Evolutionary conservation across 139 green algal genomes (phyloP).

Genomic region (Chlamydomonas asymmetrica): DNA sequence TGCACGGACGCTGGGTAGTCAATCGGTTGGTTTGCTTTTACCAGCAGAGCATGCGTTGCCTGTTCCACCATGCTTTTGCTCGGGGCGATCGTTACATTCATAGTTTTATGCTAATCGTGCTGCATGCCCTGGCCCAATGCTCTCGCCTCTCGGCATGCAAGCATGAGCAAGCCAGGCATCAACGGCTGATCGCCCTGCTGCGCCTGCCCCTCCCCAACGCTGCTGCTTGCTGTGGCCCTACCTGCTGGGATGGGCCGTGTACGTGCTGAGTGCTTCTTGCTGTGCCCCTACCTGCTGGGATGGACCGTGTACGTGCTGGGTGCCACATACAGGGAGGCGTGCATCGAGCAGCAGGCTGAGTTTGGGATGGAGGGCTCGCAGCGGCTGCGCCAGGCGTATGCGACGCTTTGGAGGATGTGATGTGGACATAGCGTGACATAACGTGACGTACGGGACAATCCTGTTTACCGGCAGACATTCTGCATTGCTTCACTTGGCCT

Average conservation of each 20-base stretch:
- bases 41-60: neutral
- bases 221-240: no score
- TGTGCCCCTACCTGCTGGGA: no score
- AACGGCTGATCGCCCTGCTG: neutral
- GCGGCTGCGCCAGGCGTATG: slow-evolving; percentile 16
- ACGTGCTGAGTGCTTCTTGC: no score
- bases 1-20: neutral
- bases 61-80: neutral
- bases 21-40: neutral
- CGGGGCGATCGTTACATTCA: no score
- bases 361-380: slow-evolving; percentile 7
- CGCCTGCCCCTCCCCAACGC: no score
- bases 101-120: no score
- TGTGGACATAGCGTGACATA: neutral
- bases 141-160: no score
- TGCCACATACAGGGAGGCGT: slow-evolving; percentile 17
- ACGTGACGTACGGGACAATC: neutral
- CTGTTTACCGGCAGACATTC: no score
- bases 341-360: neutral
- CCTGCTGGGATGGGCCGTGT: no score
- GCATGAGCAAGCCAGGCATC: neutral
- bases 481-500: no score
- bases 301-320: no score
- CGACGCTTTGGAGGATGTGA: neutral
- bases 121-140: no score